phyloP scores from a whole-genome alignment of 345 rosid genomes.

The Pistacia vera region DNA sequence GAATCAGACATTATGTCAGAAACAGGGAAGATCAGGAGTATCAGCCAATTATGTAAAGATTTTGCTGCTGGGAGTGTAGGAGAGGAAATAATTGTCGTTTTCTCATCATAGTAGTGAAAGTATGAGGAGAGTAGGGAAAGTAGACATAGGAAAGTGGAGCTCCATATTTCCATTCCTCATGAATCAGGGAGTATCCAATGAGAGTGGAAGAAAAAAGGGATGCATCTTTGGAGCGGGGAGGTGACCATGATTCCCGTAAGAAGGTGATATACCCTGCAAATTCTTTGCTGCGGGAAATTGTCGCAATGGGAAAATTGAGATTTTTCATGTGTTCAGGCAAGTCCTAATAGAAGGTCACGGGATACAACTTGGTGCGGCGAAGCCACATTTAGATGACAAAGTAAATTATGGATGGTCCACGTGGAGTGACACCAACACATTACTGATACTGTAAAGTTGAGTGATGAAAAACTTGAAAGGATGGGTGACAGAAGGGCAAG shows the following conservation, averaged over 20 bases:
- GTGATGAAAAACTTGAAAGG: conserved; percentile 36
- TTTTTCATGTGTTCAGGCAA: conserved; percentile 63
- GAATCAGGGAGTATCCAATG: conserved; percentile 43
- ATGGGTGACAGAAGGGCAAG: conserved; percentile 33
- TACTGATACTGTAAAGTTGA: conserved; percentile 35
- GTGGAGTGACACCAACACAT: conserved; percentile 18
- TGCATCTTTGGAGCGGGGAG: conserved; percentile 37
- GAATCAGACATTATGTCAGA: conserved; percentile 67
- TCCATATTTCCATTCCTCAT: conserved; percentile 39
- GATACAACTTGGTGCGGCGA: conserved; percentile 35
- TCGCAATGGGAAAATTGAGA: conserved; percentile 82
- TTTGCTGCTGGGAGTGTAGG: conserved; percentile 72
- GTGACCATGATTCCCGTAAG: conserved; percentile 51
- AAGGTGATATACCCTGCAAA: conserved; percentile 66
- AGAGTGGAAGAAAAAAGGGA: conserved; percentile 44
- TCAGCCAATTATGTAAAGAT: conserved; percentile 62
- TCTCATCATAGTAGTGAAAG: conserved; percentile 51
- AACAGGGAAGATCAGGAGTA: conserved; percentile 49
- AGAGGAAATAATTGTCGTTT: conserved; percentile 62
- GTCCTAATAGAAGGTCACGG: conserved; percentile 58
- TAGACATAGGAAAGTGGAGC: conserved; percentile 47
- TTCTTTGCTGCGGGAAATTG: conserved; percentile 83
- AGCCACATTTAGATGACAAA: conserved; percentile 33
- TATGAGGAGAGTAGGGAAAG: conserved; percentile 55
- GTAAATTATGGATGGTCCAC: conserved; percentile 31